These are phyloP conservation scores for Solanum piurae DNA, from an alignment of 257 asterid genomes.

Conservation along the genomic window DNA sequence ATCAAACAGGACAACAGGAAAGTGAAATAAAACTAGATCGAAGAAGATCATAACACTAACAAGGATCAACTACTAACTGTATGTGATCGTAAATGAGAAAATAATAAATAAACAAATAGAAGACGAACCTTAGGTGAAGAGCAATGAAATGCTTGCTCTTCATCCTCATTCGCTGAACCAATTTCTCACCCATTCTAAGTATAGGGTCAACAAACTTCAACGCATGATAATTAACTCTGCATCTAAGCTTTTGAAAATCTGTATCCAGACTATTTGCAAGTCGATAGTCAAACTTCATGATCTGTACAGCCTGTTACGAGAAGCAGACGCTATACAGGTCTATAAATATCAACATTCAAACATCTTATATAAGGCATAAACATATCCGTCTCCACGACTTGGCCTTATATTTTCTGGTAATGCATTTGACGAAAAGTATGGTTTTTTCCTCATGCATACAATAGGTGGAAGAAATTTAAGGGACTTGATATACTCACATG, in stretches of 20 bases:
- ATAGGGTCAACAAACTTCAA: conserved; percentile 78
- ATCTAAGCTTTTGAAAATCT: conserved; percentile 89
- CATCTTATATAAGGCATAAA: not conserved
- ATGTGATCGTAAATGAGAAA: not conserved
- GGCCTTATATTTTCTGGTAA: not conserved
- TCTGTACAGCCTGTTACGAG: conserved; percentile 73
- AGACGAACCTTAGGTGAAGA: conserved; percentile 73
- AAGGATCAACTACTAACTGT: not conserved
- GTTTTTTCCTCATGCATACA: not conserved
- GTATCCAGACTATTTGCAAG: conserved; percentile 71
- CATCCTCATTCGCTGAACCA: conserved; percentile 73
- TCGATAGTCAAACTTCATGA: conserved; percentile 86
- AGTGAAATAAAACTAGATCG: not conserved
- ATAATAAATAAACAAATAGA: not conserved
- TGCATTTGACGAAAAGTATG: not conserved
- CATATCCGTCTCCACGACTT: not conserved
- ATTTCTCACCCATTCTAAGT: conserved; percentile 55
- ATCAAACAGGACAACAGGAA: not conserved
- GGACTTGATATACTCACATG: conserved; percentile 40
- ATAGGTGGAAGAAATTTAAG: not conserved
- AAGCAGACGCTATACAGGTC: not conserved
- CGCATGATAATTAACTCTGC: conserved; percentile 93
- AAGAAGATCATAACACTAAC: not conserved
- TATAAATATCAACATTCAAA: not conserved
- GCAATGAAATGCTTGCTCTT: conserved; percentile 79